Percentiles rank a stretch among this genome's conserved stretches.
These are phyloP conservation scores for Westerdykella sp. DNA, from an alignment of 2,329 filamentous ascomycete species.

Conservation along the genomic window DNA sequence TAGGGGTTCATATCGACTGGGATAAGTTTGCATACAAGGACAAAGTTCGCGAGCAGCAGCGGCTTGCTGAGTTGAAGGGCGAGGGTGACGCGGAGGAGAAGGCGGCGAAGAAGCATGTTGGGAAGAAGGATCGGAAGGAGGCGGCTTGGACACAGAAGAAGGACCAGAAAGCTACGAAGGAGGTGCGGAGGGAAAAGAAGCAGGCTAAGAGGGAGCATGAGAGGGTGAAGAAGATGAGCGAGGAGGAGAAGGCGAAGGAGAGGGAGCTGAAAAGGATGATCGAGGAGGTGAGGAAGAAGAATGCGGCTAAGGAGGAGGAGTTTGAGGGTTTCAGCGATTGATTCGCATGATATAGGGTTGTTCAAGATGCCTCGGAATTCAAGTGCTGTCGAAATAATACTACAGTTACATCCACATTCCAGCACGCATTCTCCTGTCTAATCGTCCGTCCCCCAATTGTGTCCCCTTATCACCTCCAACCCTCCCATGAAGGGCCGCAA, in stretches of 20 bases:
- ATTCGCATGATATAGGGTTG: background rate
- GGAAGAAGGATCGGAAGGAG: conserved; percentile 22
- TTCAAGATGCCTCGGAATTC: no score
- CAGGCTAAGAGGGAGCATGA: conserved; percentile 26
- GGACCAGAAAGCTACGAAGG: conserved; percentile 27
- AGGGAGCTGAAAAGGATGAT: conserved; percentile 21
- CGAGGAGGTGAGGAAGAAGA: conserved; percentile 18
- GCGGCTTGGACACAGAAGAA: conserved; percentile 35
- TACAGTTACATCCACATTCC: no score
- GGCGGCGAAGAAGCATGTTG: conserved; percentile 12
- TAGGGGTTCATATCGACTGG: conserved; percentile 39
- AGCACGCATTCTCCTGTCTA: no score
- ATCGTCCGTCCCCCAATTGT: conserved; percentile 11
- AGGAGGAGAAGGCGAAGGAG: conserved; percentile 22
- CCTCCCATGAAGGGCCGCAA: conserved; percentile 76
- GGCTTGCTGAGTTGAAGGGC: conserved; percentile 32
- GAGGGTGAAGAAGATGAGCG: conserved; percentile 22
- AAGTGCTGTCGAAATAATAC: no score
- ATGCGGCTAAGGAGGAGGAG: conserved; percentile 18
- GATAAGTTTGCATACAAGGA: conserved; percentile 41
- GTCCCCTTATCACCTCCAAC: conserved; percentile 26
- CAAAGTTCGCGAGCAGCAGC: conserved; percentile 39
- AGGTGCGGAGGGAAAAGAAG: conserved; percentile 31
- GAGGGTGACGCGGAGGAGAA: conserved; percentile 21
- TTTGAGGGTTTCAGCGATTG: conserved; percentile 35